Percentiles rank a stretch among this genome's conserved stretches.
Evolutionary conservation across 2,329 filamentous ascomycete species (phyloP).

Genomic region (Aspergillus fumigatiaffinis): DNA sequence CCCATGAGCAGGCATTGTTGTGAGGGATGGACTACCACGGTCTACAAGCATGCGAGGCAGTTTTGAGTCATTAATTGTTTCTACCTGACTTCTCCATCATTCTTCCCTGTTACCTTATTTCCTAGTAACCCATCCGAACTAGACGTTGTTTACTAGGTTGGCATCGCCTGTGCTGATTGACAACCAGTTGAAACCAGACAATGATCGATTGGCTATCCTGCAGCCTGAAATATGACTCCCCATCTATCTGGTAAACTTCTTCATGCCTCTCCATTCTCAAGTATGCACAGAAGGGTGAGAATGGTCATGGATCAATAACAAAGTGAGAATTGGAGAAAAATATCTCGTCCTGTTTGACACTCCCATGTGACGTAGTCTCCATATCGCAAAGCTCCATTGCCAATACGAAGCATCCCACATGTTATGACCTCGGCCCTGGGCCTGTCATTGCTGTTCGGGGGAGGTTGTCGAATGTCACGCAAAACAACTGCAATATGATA

Average conservation of each 20-base stretch:
- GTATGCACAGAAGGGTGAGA: not conserved
- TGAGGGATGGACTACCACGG: conserved; percentile 63
- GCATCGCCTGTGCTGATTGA: not conserved
- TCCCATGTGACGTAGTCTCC: not conserved
- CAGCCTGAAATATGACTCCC: not conserved
- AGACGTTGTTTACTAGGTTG: not conserved
- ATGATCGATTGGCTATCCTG: not conserved
- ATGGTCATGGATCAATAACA: not conserved
- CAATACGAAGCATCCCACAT: not conserved
- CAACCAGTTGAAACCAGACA: not conserved
- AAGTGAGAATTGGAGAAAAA: not conserved
- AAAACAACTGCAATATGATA: not conserved
- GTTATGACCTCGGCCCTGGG: not conserved
- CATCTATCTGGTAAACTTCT: not conserved
- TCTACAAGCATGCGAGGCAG: conserved; percentile 61
- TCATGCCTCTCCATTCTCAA: not conserved
- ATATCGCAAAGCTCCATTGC: not conserved
- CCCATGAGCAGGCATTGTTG: conserved; percentile 67
- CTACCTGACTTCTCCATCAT: not conserved
- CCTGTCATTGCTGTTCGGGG: not conserved
- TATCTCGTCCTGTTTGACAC: not conserved
- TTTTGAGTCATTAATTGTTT: not conserved
- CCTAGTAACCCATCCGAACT: conserved; percentile 21
- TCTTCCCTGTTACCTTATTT: not conserved
- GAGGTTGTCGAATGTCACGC: not conserved